These are phyloP conservation scores for Lachnellula subtilissima DNA, from an alignment of 2,329 filamentous ascomycete species.

Conservation along the genomic window DNA sequence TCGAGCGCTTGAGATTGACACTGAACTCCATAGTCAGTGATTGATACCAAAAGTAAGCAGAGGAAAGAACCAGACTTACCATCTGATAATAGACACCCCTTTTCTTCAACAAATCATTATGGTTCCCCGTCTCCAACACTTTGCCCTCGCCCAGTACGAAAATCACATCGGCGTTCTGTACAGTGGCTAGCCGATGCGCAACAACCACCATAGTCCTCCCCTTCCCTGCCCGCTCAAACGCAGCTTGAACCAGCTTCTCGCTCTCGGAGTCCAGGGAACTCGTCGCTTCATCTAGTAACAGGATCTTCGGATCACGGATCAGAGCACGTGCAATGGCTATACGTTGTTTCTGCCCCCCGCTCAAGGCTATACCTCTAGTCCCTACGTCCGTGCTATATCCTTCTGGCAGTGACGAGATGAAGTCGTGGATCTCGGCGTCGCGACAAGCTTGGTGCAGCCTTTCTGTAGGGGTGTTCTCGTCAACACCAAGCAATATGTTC, in stretches of 20 bases:
- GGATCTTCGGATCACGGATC: conserved; percentile 45
- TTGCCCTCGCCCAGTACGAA: conserved; percentile 28
- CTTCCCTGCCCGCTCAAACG: conserved; percentile 59
- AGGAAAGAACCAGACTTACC: conserved; percentile 14
- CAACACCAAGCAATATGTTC: conserved; percentile 63
- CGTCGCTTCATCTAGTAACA: conserved; percentile 57
- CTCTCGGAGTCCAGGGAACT: conserved; percentile 51
- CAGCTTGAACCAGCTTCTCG: conserved; percentile 56
- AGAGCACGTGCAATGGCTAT: conserved; percentile 52
- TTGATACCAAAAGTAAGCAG: not conserved
- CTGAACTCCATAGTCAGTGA: conserved; percentile 4
- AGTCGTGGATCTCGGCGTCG: conserved; percentile 49
- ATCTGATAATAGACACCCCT: conserved; percentile 29
- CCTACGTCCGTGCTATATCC: conserved; percentile 46
- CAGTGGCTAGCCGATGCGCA: conserved; percentile 70
- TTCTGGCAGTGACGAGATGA: conserved; percentile 47
- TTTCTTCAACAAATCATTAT: conserved; percentile 21
- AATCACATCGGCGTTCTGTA: conserved; percentile 58
- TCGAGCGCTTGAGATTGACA: conserved; percentile 31
- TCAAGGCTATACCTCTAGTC: conserved; percentile 42
- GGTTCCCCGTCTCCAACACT: conserved; percentile 26
- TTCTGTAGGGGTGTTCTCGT: conserved; percentile 34
- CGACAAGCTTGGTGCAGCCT: conserved; percentile 42
- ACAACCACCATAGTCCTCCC: conserved; percentile 72
- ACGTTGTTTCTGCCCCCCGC: conserved; percentile 52